Evolutionary conservation across 129 eudicot genomes (phyloP), one percentile per base, ranked within the genome.

Genomic region (Saussurea involucrata): DNA sequence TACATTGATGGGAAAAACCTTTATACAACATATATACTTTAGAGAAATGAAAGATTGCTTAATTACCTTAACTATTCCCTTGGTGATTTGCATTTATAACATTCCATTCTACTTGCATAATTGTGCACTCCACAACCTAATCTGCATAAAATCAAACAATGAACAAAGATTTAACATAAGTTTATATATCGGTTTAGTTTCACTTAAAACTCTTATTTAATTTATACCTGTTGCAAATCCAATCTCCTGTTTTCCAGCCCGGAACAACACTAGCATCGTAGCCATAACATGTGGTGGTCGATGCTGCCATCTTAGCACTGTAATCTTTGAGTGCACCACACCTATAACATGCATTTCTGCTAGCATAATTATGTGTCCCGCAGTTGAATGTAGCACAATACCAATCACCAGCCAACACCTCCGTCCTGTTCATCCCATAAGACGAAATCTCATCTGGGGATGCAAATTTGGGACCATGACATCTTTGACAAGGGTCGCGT

Each of bases 221-320:
- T 32, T 33, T 66, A 74, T 82, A 94, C 97, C 98, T 86, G 40
- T 75, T 69, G 88, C 98, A 94, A 81, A 91, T 89, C 98, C 97
- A 94, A 63, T 94, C 97, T 55, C 98, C 98, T 11, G 86, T 57
- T 86, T 94, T 94, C 96, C 97, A 94, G 3, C 98, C 98, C 22
- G 98, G 98, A 72, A 75, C 84, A 42, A 6, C 78, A 34, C 80
- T 68, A 15, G 72, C 57, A 42, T 81, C 80, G 9, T 75, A 80
- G 37, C 80, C 85, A 60, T 79, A 88, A 64, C 83, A 87, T 70
- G 81, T 32, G 18, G 77, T 70, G 68, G 71, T 80, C 76, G 79
- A 71, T 24, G 63, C 85, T 42, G 64, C 74, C 83, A 25, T 83
- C 90, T 64, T 79, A 76, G 46, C 84, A 31, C 57, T 81, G 37